A percentile compares a stretch with the other conserved stretches of the same genome.
These are phyloP conservation scores for Chlorella sp. DNA, from an alignment of 139 green algal genomes.

Conservation along the genomic window DNA sequence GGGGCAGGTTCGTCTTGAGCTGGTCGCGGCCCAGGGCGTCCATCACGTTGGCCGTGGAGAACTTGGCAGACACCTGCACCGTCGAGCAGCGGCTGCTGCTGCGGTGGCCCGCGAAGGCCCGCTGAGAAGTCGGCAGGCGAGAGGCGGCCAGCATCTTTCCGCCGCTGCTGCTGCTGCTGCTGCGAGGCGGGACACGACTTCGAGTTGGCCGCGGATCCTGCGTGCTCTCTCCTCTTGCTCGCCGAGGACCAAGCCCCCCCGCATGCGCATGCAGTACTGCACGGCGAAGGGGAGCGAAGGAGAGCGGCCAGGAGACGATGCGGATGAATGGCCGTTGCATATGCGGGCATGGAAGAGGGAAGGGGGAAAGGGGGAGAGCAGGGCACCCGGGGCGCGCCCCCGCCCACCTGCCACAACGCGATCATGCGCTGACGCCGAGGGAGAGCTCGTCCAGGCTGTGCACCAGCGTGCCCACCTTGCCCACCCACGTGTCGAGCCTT, in stretches of 20 bases:
- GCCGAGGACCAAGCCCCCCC: too few species aligned
- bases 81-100: not conserved
- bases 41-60: not conserved
- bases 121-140: not conserved
- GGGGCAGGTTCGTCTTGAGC: slow-evolving; percentile 13
- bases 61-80: not conserved
- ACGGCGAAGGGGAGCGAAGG: too few species aligned
- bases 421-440: slow-evolving; percentile 44
- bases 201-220: too few species aligned
- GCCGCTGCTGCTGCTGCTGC: not conserved
- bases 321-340: too few species aligned
- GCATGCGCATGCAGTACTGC: too few species aligned
- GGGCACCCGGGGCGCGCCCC: too few species aligned
- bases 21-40: not conserved
- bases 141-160: not conserved
- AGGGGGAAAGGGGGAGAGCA: too few species aligned
- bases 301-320: too few species aligned
- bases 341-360: too few species aligned
- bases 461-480: slow-evolving; percentile 62
- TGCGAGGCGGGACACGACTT: too few species aligned
- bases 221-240: too few species aligned
- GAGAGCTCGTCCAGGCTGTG: slow-evolving; percentile 61
- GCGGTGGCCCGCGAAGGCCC: not conserved
- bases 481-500: slow-evolving; percentile 79
- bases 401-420: too few species aligned